A percentile compares a stretch with the other conserved stretches of the same genome.
Evolutionary conservation across 2,329 filamentous ascomycete species (phyloP).

Genomic region (Fusarium coffeatum): DNA sequence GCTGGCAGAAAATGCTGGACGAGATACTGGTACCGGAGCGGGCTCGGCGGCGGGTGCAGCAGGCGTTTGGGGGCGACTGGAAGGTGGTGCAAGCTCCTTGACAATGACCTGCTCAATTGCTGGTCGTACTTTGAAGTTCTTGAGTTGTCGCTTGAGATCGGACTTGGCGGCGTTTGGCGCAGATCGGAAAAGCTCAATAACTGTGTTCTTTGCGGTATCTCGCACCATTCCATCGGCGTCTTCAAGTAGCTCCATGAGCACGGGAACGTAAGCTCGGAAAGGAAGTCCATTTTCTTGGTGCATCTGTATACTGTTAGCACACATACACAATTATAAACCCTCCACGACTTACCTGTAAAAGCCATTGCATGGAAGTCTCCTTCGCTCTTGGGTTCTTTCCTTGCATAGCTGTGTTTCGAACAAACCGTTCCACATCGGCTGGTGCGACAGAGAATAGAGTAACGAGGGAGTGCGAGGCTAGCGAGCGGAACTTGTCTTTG

Average conservation of each 20-base stretch:
- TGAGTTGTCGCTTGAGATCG: constrained; percentile 87
- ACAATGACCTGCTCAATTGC: constrained; percentile 87
- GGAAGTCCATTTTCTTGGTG: constrained; percentile 81
- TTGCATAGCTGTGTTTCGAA: constrained; percentile 81
- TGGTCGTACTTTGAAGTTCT: constrained; percentile 84
- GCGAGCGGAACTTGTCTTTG: constrained; percentile 83
- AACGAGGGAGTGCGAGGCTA: constrained; percentile 79
- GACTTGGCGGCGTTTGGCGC: constrained; percentile 87
- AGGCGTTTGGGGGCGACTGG: constrained; percentile 57
- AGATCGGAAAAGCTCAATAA: constrained; percentile 87
- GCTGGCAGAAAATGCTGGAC: constrained; percentile 61
- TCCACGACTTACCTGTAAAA: constrained; percentile 71
- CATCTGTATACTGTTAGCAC: constrained; percentile 66
- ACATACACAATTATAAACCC: background rate
- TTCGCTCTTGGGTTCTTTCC: constrained; percentile 87
- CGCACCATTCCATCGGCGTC: constrained; percentile 90
- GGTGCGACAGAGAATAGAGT: constrained; percentile 80
- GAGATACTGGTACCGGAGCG: constrained; percentile 50
- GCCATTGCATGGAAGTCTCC: constrained; percentile 86
- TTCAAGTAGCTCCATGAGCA: constrained; percentile 86
- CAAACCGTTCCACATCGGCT: constrained; percentile 80
- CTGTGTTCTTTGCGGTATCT: constrained; percentile 82
- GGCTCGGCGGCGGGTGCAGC: constrained; percentile 51
- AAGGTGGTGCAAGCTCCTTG: constrained; percentile 72
- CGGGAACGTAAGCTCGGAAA: constrained; percentile 85